Evolutionary conservation across 225 moss, liverwort and hornwort genomes (phyloP).

Genomic region (Polytrichum commune): DNA sequence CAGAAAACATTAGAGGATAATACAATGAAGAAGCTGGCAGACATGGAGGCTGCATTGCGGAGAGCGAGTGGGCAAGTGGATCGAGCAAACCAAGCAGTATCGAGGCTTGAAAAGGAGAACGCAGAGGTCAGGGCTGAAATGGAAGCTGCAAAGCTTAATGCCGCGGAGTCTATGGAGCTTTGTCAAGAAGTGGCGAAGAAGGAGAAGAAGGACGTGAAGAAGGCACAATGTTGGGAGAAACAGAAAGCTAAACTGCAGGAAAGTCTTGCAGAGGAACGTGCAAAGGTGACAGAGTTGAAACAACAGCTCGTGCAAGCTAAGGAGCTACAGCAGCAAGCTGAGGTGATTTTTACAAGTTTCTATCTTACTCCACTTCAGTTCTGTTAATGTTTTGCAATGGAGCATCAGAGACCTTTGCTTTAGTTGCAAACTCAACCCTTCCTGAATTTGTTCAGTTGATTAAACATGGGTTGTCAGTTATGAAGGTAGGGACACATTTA

Average conservation of each 20-base stretch:
- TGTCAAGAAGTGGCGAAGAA: constrained; percentile 59
- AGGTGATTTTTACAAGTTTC: constrained; percentile 31
- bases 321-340: constrained; percentile 72
- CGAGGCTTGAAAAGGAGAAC: constrained; percentile 51
- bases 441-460: too few relatives aligned
- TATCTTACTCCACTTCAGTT: too few relatives aligned
- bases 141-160: constrained; percentile 70
- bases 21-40: constrained; percentile 43
- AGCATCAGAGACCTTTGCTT: too few relatives aligned
- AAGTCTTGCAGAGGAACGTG: constrained; percentile 54
- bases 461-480: too few relatives aligned
- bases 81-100: constrained; percentile 28
- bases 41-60: constrained; percentile 46
- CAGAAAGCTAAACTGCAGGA: constrained; percentile 73
- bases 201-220: constrained; percentile 62
- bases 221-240: constrained; percentile 73
- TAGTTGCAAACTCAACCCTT: too few relatives aligned
- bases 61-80: constrained; percentile 41
- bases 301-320: constrained; percentile 49
- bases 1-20: constrained; percentile 61
- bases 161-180: constrained; percentile 53
- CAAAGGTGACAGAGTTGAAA: constrained; percentile 44
- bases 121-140: constrained; percentile 67
- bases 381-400: too few relatives aligned
- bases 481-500: too few relatives aligned